Conservation (phyloP, 2,329 filamentous ascomycete genomes). For the Phyllosticta ampelicida region DNA sequence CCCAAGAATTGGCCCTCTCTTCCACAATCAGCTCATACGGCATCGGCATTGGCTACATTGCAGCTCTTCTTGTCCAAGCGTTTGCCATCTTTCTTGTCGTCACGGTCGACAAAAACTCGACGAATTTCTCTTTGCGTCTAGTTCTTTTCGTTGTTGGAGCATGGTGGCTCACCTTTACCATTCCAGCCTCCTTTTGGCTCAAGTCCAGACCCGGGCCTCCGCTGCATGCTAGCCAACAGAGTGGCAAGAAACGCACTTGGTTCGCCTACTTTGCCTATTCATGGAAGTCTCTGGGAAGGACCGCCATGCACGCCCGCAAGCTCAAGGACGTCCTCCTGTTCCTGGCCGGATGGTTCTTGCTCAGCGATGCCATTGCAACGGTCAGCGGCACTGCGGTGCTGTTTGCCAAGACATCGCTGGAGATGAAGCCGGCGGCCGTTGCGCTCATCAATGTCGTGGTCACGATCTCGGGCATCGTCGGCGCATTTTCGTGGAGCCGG, state of each 20-base stretch:
- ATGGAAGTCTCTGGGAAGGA: slow-evolving; percentile 78
- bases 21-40: slow-evolving; percentile 87
- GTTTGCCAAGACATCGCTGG: slow-evolving; percentile 86
- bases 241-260: slow-evolving; percentile 40
- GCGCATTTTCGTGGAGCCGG: slow-evolving; percentile 81
- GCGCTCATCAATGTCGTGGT: slow-evolving; percentile 91
- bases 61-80: slow-evolving; percentile 74
- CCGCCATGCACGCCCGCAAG: slow-evolving; percentile 60
- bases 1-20: slow-evolving; percentile 64
- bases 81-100: slow-evolving; percentile 68
- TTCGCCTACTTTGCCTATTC: slow-evolving; percentile 67
- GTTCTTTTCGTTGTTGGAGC: slow-evolving; percentile 77
- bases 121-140: slow-evolving; percentile 73
- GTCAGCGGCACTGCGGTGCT: slow-evolving; percentile 90
- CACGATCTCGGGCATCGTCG: slow-evolving; percentile 70
- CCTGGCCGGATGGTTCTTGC: slow-evolving; percentile 82
- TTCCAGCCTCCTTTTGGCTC: slow-evolving; percentile 80
- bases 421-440: slow-evolving; percentile 79
- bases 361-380: slow-evolving; percentile 89
- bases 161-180: slow-evolving; percentile 90
- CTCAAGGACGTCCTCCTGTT: slow-evolving; percentile 68
- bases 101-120: slow-evolving; percentile 50
- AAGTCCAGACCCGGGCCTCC: slow-evolving; percentile 82
- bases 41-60: slow-evolving; percentile 87
- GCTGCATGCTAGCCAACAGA: slow-evolving; percentile 19